Conservation (phyloP, 73 alveolate species). For the Stentor coeruleus region DNA sequence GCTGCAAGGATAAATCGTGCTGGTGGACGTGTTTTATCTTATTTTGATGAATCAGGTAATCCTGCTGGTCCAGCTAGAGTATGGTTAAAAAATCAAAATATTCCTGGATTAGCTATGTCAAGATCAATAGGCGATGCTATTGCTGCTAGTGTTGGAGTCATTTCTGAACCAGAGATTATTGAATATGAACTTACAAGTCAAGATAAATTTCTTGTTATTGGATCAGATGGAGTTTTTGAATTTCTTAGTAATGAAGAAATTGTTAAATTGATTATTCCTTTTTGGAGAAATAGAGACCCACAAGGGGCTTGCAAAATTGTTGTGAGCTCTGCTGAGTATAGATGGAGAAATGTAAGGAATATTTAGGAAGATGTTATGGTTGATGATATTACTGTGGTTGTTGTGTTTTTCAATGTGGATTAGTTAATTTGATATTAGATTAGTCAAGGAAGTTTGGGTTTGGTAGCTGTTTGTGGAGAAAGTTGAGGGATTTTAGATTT, state of each 20-base stretch:
- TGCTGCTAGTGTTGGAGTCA: conserved; percentile 90
- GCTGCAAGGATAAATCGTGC: conserved; percentile 49
- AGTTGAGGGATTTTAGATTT: too few relatives aligned
- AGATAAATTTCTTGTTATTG: conserved; percentile 53
- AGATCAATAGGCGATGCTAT: conserved; percentile 93
- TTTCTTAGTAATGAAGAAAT: conserved; percentile 69
- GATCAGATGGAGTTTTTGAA: conserved; percentile 87
- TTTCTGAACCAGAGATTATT: conserved; percentile 53
- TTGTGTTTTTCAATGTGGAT: conserved; percentile 36
- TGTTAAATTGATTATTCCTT: neutral
- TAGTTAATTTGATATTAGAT: neutral
- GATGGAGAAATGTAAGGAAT: conserved; percentile 32
- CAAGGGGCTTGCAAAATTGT: conserved; percentile 49
- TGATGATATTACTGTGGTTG: conserved; percentile 43
- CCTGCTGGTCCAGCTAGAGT: conserved; percentile 80
- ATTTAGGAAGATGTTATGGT: conserved; percentile 34
- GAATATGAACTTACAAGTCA: conserved; percentile 32
- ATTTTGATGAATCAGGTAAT: conserved; percentile 51
- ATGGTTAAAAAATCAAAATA: conserved; percentile 64
- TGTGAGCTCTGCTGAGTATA: conserved; percentile 38
- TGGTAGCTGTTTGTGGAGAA: too few relatives aligned
- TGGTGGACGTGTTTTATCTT: conserved; percentile 78
- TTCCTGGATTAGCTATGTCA: conserved; percentile 96
- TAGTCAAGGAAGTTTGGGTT: too few relatives aligned
- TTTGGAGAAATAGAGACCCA: conserved; percentile 38